Evolutionary conservation across 306 rosid genomes (phyloP).

Genomic region (Delonix regia): DNA sequence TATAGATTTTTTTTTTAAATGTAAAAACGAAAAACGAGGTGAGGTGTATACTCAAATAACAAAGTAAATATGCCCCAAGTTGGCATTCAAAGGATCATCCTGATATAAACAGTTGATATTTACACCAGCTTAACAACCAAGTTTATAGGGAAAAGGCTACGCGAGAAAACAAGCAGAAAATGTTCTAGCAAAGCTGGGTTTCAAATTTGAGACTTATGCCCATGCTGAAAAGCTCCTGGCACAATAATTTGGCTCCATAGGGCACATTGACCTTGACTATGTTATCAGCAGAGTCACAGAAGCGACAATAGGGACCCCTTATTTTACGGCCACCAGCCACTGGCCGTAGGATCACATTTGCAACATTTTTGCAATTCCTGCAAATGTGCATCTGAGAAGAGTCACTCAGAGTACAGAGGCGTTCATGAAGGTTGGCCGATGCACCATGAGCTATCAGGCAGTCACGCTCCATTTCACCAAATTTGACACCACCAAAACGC

Average conservation of each 20-base stretch:
- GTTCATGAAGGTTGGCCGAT: slow-evolving; percentile 90
- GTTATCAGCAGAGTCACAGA: slow-evolving; percentile 75
- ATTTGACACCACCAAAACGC: slow-evolving; percentile 94
- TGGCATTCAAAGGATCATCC: slow-evolving; percentile 24
- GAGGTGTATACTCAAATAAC: not conserved
- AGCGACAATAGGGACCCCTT: slow-evolving; percentile 88
- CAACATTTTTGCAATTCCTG: slow-evolving; percentile 72
- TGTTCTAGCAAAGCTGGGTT: slow-evolving; percentile 59
- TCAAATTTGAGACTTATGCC: slow-evolving; percentile 90
- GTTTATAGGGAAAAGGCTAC: slow-evolving; percentile 1
- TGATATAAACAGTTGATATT: slow-evolving; percentile 23
- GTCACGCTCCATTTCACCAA: slow-evolving; percentile 99
- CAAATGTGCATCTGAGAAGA: slow-evolving; percentile 86
- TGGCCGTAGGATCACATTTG: slow-evolving; percentile 71
- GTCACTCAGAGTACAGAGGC: slow-evolving; percentile 92
- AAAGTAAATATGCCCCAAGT: not conserved
- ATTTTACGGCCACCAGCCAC: slow-evolving; percentile 79
- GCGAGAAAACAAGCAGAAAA: not conserved
- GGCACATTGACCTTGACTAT: slow-evolving; percentile 80
- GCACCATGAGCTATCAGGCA: slow-evolving; percentile 98
- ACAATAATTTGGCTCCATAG: slow-evolving; percentile 82
- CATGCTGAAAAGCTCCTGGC: slow-evolving; percentile 98
- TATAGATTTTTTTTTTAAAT: not conserved
- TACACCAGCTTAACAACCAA: slow-evolving; percentile 7
- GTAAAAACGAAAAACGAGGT: not conserved